phyloP scores from a whole-genome alignment of 179 eudicot genomes.

The Camellia oleifera region DNA sequence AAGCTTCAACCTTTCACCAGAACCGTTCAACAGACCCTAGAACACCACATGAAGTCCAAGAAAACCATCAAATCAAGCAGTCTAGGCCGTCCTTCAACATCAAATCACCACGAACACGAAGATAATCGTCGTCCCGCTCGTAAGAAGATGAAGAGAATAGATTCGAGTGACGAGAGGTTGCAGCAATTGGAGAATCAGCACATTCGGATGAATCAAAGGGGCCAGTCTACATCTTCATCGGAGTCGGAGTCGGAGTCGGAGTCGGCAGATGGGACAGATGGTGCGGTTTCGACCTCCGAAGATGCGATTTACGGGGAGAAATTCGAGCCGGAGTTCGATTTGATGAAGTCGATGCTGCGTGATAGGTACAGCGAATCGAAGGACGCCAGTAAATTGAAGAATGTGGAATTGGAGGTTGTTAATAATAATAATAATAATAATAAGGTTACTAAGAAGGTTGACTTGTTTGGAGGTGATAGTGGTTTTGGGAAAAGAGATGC shows the following conservation, averaged over 20 bases:
- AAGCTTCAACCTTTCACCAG: slow-evolving; percentile 28
- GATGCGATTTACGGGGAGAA: slow-evolving; percentile 61
- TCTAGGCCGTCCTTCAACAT: neutral
- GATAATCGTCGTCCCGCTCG: no score
- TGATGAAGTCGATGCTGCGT: slow-evolving; percentile 69
- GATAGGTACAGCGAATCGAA: slow-evolving; percentile 35
- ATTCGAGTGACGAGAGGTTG: no score
- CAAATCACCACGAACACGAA: no score
- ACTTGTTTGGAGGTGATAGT: slow-evolving; percentile 15
- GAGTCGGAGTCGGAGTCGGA: slow-evolving; percentile 22
- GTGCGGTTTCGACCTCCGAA: slow-evolving; percentile 48
- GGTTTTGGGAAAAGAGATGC: slow-evolving; percentile 14
- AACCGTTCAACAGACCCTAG: slow-evolving; percentile 21
- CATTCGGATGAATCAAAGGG: no score
- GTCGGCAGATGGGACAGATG: slow-evolving; percentile 16
- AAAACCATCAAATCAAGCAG: neutral
- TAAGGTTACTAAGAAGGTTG: slow-evolving; percentile 16
- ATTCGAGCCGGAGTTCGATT: slow-evolving; percentile 58
- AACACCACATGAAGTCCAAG: slow-evolving; percentile 6
- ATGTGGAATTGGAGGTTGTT: slow-evolving; percentile 38
- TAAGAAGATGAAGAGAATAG: no score
- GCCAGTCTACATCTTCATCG: neutral
- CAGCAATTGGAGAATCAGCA: no score
- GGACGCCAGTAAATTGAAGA: slow-evolving; percentile 24
- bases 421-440: slow-evolving; percentile 15